These are phyloP conservation scores for Penicillium steckii DNA, from an alignment of 495 filamentous ascomycete genomes.

Conservation along the genomic window DNA sequence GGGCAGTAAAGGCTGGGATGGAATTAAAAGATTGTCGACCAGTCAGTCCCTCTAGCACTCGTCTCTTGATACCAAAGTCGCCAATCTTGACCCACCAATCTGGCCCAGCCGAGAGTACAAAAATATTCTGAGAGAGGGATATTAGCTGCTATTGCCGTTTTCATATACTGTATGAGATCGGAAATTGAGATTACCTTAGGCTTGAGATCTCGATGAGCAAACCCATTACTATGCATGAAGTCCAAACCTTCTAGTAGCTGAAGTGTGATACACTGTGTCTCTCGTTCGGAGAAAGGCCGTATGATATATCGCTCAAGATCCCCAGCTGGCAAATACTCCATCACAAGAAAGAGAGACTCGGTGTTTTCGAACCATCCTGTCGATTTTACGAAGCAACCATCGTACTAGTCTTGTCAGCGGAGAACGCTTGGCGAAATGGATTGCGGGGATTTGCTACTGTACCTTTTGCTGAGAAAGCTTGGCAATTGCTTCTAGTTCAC, in stretches of 20 bases:
- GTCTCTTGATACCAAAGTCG: constrained; percentile 51
- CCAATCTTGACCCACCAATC: constrained; percentile 48
- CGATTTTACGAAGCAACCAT: constrained; percentile 29
- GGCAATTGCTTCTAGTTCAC: constrained; percentile 41
- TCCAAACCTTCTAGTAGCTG: constrained; percentile 24
- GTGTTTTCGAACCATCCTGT: constrained; percentile 34
- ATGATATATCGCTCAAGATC: constrained; percentile 8
- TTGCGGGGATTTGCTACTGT: not conserved
- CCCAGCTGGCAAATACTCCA: constrained; percentile 31
- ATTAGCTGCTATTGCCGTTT: not conserved
- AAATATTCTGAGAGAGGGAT: constrained; percentile 27
- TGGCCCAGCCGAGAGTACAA: constrained; percentile 24
- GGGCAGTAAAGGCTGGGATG: constrained; percentile 36
- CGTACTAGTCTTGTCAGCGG: constrained; percentile 5
- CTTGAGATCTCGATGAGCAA: constrained; percentile 28
- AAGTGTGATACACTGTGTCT: constrained; percentile 12
- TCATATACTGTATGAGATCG: not conserved
- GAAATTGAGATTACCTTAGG: constrained; percentile 12
- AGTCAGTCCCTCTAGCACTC: constrained; percentile 21
- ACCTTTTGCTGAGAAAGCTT: constrained; percentile 39
- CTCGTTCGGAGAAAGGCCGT: constrained; percentile 11
- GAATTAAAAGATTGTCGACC: constrained; percentile 26
- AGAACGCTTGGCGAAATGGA: constrained; percentile 16
- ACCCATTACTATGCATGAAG: constrained; percentile 25
- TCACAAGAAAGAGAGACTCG: constrained; percentile 30